phyloP scores from a whole-genome alignment of 345 rosid genomes.

The Moringa oleifera region DNA sequence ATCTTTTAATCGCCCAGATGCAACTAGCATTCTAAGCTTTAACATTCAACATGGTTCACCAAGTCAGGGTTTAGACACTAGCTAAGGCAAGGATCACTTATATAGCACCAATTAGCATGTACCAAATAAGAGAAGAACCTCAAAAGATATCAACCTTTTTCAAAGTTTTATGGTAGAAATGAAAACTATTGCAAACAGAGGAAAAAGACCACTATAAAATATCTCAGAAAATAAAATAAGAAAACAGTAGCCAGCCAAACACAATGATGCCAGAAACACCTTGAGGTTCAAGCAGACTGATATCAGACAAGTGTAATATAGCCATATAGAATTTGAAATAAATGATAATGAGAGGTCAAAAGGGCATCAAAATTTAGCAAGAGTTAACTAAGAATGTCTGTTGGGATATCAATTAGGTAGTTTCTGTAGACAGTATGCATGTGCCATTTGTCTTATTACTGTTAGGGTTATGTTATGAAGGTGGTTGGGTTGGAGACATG shows the following conservation, averaged over 20 bases:
- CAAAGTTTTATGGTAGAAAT: too few relatives aligned
- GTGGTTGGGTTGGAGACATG: neutral
- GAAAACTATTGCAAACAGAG: too few relatives aligned
- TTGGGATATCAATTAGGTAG: neutral
- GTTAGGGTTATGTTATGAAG: too few relatives aligned
- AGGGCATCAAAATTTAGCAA: too few relatives aligned
- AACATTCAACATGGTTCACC: neutral
- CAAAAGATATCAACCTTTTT: neutral
- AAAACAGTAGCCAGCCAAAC: neutral
- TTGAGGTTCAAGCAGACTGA: neutral
- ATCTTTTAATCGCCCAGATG: neutral
- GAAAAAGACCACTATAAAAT: neutral
- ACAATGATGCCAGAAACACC: neutral
- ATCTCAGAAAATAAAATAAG: neutral
- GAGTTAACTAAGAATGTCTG: too few relatives aligned
- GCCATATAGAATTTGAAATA: too few relatives aligned
- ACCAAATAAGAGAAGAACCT: neutral
- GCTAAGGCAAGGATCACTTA: neutral
- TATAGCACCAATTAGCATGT: neutral
- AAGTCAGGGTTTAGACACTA: neutral
- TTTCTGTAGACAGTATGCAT: too few relatives aligned
- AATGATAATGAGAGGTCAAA: too few relatives aligned
- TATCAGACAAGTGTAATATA: too few relatives aligned
- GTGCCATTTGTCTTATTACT: too few relatives aligned
- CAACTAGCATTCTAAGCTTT: neutral